Base-by-base conservation (phyloP, 2,329 filamentous ascomycete genomes). In the Xylaria multiplex region DNA sequence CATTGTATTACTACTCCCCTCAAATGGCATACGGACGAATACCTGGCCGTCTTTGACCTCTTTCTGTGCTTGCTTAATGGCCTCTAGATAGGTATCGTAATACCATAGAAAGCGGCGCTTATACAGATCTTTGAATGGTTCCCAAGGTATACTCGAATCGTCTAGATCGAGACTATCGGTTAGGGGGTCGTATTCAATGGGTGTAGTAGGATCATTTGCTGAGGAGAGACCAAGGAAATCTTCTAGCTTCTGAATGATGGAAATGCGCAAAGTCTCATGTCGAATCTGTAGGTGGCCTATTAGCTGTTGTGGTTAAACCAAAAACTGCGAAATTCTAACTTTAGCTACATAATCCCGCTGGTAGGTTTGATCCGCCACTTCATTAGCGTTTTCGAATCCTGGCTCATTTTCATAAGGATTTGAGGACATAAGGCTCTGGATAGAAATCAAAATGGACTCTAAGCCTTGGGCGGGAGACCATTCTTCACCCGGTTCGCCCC, bases 391-490 rank as follows among this genome's bases (percentile, higher is more conserved):
- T 77, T 98, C 95, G 72, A 93, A 97, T 6, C 96, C 96, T 1
- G 96, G 96, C 77, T 99, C 96, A 73, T 98, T 97, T 76, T 96
- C 93, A 79, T 97, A 98, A 0, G 95, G 96, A 73, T 97, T 97
- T 32, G 88, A 81, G 0, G 93, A 97, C 91, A 99, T 94, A 50
- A 99, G 83, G 77, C 94, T 97, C 79, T 99, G 96, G 64, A 99
- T 97, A 5, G 95, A 98, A 59, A 98, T 88, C 54, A 99, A 80
- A 55, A 98, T 93, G 0, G 95, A 98, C 78, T 98, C 96, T 1
- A 99, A 84, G 6, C 96, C 95, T 78, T 98, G 96, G 0, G 95
- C 96, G 16, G 94, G 93, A 16, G 94, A 97, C 96, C 96, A 99
- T 77, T 97, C 90, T 79, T 98, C 96, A 62, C 94, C 93, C 16